Conservation (phyloP, 768 basidiomycete genomes). For the Sarcodon sp. region DNA sequence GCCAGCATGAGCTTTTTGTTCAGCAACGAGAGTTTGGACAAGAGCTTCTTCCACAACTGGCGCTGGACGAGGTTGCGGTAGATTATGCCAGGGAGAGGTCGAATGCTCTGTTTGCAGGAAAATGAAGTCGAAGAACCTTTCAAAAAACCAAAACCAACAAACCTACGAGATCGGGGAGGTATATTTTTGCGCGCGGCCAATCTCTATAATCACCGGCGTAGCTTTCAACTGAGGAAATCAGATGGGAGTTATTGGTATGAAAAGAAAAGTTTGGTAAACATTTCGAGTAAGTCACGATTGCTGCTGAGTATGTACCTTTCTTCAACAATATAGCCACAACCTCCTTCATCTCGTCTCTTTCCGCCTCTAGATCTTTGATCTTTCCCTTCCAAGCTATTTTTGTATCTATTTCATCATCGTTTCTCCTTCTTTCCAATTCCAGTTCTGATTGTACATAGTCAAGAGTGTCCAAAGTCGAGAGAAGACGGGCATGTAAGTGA, state of each 20-base stretch:
- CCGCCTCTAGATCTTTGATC: background rate
- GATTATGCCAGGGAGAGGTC: background rate
- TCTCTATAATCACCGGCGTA: background rate
- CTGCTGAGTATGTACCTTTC: background rate
- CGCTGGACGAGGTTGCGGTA: background rate
- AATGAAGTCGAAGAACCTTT: background rate
- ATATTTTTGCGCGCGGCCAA: background rate
- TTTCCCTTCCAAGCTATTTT: background rate
- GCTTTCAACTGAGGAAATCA: background rate
- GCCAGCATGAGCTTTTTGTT: background rate
- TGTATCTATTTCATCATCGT: background rate
- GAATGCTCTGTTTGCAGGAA: background rate
- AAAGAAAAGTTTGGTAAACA: background rate
- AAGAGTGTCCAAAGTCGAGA: background rate
- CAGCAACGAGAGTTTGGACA: background rate
- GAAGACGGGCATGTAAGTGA: background rate
- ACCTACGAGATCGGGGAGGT: background rate
- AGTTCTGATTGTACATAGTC: background rate
- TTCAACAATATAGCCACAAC: background rate
- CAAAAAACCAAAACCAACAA: background rate
- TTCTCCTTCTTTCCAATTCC: background rate
- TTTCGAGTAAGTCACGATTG: background rate
- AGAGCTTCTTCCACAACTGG: background rate
- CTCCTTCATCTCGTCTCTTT: background rate
- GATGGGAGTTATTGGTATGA: background rate